These are phyloP conservation scores for Schizophyllum amplum DNA, from an alignment of 1,284 basidiomycete species.

Conservation along the genomic window DNA sequence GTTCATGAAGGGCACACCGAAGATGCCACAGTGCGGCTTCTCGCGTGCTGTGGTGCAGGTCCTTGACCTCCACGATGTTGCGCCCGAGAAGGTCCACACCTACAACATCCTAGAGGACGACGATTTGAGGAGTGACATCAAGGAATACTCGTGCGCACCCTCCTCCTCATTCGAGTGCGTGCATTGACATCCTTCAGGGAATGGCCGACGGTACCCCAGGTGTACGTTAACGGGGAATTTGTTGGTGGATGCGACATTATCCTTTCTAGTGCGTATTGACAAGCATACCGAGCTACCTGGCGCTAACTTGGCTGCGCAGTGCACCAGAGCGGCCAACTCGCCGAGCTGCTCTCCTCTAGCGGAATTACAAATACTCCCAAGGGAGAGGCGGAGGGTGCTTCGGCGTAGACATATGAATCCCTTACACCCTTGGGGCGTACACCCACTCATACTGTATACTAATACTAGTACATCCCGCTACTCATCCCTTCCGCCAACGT, in stretches of 20 bases:
- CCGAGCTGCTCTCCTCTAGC: neutral
- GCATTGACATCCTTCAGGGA: slow-evolving; percentile 44
- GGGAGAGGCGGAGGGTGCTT: neutral
- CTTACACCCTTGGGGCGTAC: neutral
- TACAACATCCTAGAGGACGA: slow-evolving; percentile 88
- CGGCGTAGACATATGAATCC: neutral
- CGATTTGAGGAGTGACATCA: slow-evolving; percentile 80
- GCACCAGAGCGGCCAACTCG: neutral
- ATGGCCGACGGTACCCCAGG: slow-evolving; percentile 97
- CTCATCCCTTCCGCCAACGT: neutral
- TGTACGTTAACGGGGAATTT: slow-evolving; percentile 94
- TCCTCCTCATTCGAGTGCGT: neutral
- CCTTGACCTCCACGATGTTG: slow-evolving; percentile 83
- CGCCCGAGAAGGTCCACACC: slow-evolving; percentile 71
- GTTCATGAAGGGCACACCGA: slow-evolving; percentile 93
- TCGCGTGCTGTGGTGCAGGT: slow-evolving; percentile 91
- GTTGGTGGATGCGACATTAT: slow-evolving; percentile 96
- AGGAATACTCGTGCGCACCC: slow-evolving; percentile 85
- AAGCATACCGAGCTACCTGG: neutral
- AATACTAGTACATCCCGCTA: neutral
- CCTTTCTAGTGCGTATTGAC: slow-evolving; percentile 79
- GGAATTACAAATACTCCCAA: neutral
- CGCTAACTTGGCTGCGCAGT: neutral
- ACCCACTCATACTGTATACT: neutral
- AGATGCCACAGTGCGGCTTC: slow-evolving; percentile 89